phyloP scores from a whole-genome alignment of 805 yeast genomes.

The Ogataea dorogensis region DNA sequence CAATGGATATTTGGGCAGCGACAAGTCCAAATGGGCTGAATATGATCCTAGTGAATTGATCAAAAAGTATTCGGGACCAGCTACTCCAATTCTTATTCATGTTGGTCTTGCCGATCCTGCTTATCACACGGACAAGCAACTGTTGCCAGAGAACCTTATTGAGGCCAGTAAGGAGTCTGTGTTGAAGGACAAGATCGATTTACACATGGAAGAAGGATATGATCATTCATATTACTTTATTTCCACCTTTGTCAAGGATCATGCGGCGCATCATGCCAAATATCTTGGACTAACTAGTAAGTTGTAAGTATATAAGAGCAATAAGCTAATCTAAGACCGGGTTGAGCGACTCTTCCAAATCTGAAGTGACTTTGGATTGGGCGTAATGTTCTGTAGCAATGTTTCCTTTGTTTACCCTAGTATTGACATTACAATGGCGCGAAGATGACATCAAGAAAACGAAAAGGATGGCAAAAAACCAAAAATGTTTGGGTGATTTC shows the following conservation, averaged over 20 bases:
- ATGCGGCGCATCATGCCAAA: slow-evolving; percentile 84
- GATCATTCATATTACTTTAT: slow-evolving; percentile 92
- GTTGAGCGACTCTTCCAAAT: too few relatives aligned
- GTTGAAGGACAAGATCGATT: slow-evolving; percentile 58
- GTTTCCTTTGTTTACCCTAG: slow-evolving; percentile 16
- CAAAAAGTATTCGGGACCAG: slow-evolving; percentile 50
- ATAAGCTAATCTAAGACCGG: neutral
- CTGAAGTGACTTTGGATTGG: too few relatives aligned
- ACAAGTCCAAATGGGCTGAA: slow-evolving; percentile 59
- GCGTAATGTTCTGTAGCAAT: too few relatives aligned
- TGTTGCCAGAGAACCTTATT: slow-evolving; percentile 71
- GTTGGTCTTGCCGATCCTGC: slow-evolving; percentile 81
- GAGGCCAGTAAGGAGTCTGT: slow-evolving; percentile 56
- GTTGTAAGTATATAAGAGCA: slow-evolving; percentile 9
- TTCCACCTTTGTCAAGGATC: slow-evolving; percentile 74
- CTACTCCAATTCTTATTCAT: slow-evolving; percentile 70
- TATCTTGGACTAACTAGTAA: slow-evolving; percentile 31
- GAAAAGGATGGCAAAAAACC: neutral
- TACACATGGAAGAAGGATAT: slow-evolving; percentile 71
- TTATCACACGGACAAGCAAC: slow-evolving; percentile 48
- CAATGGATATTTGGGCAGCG: slow-evolving; percentile 68
- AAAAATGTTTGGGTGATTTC: neutral
- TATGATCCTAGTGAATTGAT: slow-evolving; percentile 87
- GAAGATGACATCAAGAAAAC: neutral
- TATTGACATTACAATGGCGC: too few relatives aligned